Percentiles rank a stretch among this genome's conserved stretches.
phyloP scores from a whole-genome alignment of 2,329 filamentous ascomycete species.

The Apiospora pterosperma region DNA sequence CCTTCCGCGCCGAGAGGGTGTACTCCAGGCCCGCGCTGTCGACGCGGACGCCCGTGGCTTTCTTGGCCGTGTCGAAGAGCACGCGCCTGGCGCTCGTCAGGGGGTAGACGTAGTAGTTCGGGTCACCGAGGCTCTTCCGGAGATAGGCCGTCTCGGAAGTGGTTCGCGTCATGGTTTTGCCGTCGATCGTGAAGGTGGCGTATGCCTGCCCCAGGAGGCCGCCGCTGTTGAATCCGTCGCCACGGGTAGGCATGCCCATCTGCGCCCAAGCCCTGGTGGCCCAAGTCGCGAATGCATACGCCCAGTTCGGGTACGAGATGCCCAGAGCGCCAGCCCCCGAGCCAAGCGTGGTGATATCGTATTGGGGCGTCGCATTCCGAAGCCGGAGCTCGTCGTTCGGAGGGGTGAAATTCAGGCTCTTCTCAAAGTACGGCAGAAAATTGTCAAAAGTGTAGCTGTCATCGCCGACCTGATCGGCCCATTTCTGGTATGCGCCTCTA shows the following conservation, averaged over 20 bases:
- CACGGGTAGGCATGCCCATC: slow-evolving; percentile 34
- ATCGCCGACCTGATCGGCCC: slow-evolving; percentile 20
- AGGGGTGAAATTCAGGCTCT: slow-evolving; percentile 19
- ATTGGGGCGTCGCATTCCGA: slow-evolving; percentile 22
- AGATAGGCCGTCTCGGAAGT: slow-evolving; percentile 2
- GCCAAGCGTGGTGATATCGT: slow-evolving; percentile 25
- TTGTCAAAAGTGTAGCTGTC: slow-evolving; percentile 17
- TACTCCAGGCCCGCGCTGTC: slow-evolving; percentile 15
- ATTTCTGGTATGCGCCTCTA: slow-evolving; percentile 18
- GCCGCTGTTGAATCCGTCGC: slow-evolving; percentile 37
- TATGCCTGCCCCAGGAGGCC: slow-evolving; percentile 35
- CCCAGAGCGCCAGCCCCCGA: slow-evolving; percentile 35
- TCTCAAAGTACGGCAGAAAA: slow-evolving; percentile 21
- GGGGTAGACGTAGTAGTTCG: slow-evolving; percentile 9
- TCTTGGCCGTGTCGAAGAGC: slow-evolving; percentile 35
- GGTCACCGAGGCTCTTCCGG: background rate
- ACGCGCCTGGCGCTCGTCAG: slow-evolving; percentile 41
- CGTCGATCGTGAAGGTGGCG: slow-evolving; percentile 24
- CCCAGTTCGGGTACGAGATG: slow-evolving; percentile 38
- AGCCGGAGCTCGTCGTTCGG: slow-evolving; percentile 17
- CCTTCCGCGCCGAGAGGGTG: slow-evolving; percentile 41
- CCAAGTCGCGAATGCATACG: slow-evolving; percentile 35
- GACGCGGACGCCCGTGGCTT: slow-evolving; percentile 24
- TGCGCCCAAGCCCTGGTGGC: slow-evolving; percentile 32
- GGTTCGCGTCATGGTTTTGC: slow-evolving; percentile 10